A percentile compares a stretch with the other conserved stretches of the same genome.
phyloP scores from a whole-genome alignment of 768 basidiomycete genomes.

The Kwoniella sp. region DNA sequence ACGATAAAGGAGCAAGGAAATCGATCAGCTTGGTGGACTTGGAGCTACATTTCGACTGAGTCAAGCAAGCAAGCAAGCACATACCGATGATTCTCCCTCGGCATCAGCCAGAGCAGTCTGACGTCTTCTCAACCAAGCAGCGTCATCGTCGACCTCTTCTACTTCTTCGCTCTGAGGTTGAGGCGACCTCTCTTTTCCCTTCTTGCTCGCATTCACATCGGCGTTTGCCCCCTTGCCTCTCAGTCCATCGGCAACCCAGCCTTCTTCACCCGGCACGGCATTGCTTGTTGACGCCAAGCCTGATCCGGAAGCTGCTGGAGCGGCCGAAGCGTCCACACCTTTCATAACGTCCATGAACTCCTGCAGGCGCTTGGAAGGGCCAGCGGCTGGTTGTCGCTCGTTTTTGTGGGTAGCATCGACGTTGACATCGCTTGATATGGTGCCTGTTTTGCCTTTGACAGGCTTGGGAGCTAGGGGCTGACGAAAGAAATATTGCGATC shows the following conservation, averaged over 20 bases:
- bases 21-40: neutral
- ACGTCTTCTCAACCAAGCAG: slow-evolving; percentile 55
- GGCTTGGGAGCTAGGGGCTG: slow-evolving; percentile 34
- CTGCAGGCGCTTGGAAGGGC: slow-evolving; percentile 61
- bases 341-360: slow-evolving; percentile 79
- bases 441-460: slow-evolving; percentile 9
- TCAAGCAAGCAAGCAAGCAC: slow-evolving; percentile 3
- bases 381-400: slow-evolving; percentile 19
- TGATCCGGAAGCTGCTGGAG: slow-evolving; percentile 7
- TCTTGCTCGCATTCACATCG: slow-evolving; percentile 26
- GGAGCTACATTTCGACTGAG: neutral
- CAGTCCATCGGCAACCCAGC: slow-evolving; percentile 40
- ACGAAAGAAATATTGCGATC: neutral
- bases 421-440: slow-evolving; percentile 8
- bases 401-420: neutral
- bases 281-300: slow-evolving; percentile 24
- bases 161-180: slow-evolving; percentile 19
- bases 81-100: slow-evolving; percentile 32
- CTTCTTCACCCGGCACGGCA: slow-evolving; percentile 37
- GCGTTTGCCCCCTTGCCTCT: too few species aligned
- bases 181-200: slow-evolving; percentile 31
- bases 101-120: slow-evolving; percentile 31
- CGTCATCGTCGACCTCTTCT: slow-evolving; percentile 54
- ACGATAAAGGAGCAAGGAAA: slow-evolving; percentile 1
- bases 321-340: slow-evolving; percentile 33